Base-by-base conservation (phyloP, 2,329 filamentous ascomycete genomes). In the Aspergillus spinulosporus region DNA sequence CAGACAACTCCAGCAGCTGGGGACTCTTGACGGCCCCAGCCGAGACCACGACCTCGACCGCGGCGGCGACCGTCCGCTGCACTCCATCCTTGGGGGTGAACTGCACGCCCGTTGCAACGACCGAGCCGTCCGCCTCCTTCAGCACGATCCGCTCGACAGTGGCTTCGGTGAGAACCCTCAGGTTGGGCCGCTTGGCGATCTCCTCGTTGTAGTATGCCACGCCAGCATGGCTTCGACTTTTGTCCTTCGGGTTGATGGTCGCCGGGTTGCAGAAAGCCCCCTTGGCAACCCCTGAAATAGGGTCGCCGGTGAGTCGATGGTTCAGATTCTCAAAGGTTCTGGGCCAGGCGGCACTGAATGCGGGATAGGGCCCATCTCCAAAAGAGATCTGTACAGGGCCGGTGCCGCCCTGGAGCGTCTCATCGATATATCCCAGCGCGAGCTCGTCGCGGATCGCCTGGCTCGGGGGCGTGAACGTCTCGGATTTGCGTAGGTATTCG, bases 1-100 rank as follows among this genome's bases (percentile, higher is more conserved):
- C 85, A 0, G 83, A 86, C 0, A 86, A 72, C 62, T 88, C 84
- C 8, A 82, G 77, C 11, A 84, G 74, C 68, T 81, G 83, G 8
- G 80, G 85, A 11, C 80, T 83, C 63, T 80, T 79, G 39, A 81
- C 74, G 32, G 78, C 78, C 0, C 86, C 86, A 0, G 84, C 84
- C 1, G 82, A 80, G 2, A 88, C 69, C 40, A 88, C 78, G 4
- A 87, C 78, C 59, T 88, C 85, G 50, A 68, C 65, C 32, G 59
- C 67, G 59, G 63, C 72, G 3, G 61, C 12, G 42, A 67, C 11
- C 72, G 76, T 55, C 14, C 52, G 57, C 8, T 5, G 12, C 5
- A 9, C 46, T 55, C 67, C 65, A 64, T 46, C 66, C 34, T 57
- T 42, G 5, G 39, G 39, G 7, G 39, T 21, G 39, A 42, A 42